phyloP scores from a whole-genome alignment of 2,329 filamentous ascomycete genomes.

The Neofusicoccum laricinum region DNA sequence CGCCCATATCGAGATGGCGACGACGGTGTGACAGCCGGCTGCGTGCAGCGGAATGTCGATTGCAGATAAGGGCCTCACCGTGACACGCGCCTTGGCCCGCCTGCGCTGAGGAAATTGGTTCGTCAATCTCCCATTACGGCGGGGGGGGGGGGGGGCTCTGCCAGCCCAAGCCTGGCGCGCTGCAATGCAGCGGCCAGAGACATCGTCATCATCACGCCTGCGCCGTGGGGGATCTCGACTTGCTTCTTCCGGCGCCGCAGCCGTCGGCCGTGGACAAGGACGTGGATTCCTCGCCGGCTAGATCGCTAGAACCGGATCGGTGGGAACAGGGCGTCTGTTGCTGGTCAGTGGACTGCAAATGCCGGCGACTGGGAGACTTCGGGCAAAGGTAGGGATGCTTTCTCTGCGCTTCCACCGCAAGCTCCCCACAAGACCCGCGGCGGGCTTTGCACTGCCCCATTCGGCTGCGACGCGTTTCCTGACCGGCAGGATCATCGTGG shows the following conservation, averaged over 20 bases:
- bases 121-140: not conserved
- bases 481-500: not conserved
- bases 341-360: not conserved
- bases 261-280: not conserved
- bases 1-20: not conserved
- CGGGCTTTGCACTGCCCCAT: slow-evolving; percentile 8
- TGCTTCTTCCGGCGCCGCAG: not conserved
- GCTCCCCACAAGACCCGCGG: not conserved
- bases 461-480: slow-evolving; percentile 10
- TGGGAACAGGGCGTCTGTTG: not conserved
- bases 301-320: not conserved
- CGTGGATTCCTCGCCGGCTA: not conserved
- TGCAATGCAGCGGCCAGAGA: not conserved
- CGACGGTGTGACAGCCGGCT: slow-evolving; percentile 9
- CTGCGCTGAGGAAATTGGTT: not conserved
- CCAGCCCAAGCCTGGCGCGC: too few relatives aligned
- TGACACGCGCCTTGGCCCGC: slow-evolving; percentile 3
- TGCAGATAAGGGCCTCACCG: not conserved
- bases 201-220: not conserved
- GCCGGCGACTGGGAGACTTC: not conserved
- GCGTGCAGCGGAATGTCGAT: not conserved
- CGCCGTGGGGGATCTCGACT: not conserved
- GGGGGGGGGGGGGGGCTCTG: too few relatives aligned
- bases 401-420: not conserved
- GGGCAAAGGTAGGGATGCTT: not conserved